Evolutionary conservation across 371 early-diverging fungal species (phyloP).

Genomic region (Lichtheimia corymbifera): DNA sequence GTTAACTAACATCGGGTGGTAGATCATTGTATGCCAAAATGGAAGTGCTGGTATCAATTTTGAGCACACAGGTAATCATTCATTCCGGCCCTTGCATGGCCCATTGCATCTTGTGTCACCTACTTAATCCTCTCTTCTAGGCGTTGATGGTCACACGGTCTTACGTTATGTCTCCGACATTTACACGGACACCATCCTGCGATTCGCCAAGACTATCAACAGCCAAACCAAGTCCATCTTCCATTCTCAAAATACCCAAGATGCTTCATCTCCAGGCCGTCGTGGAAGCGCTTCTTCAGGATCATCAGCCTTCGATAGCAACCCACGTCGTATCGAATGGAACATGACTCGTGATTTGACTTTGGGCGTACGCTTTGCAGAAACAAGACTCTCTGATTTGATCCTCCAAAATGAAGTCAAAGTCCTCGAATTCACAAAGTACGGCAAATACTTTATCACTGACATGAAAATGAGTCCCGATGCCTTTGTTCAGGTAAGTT

Average conservation of each 20-base stretch:
- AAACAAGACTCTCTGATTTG: conserved; percentile 54
- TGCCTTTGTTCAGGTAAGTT: conserved; percentile 70
- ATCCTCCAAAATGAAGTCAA: conserved; percentile 65
- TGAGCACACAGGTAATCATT: conserved; percentile 54
- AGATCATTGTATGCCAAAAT: conserved; percentile 63
- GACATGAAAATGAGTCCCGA: conserved; percentile 74
- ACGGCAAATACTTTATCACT: conserved; percentile 76
- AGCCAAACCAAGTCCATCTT: conserved; percentile 57
- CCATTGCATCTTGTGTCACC: not conserved
- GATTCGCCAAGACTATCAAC: conserved; percentile 60
- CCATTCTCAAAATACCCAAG: conserved; percentile 27
- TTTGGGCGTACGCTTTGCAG: conserved; percentile 56
- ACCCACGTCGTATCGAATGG: conserved; percentile 59
- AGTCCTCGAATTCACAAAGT: conserved; percentile 63
- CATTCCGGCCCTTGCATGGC: not conserved
- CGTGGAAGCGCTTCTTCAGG: conserved; percentile 29
- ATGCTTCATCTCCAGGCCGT: conserved; percentile 10
- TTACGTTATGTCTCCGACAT: conserved; percentile 61
- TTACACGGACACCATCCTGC: conserved; percentile 58
- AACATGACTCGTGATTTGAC: conserved; percentile 45
- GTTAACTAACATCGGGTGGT: not conserved
- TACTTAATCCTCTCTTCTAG: conserved; percentile 19
- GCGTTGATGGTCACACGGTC: conserved; percentile 64
- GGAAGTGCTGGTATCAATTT: conserved; percentile 65
- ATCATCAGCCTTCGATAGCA: conserved; percentile 34